Percentiles rank a stretch among this genome's conserved stretches.
These are phyloP conservation scores for Talaromyces trachyspermus DNA, from an alignment of 495 filamentous ascomycete species.

Conservation along the genomic window DNA sequence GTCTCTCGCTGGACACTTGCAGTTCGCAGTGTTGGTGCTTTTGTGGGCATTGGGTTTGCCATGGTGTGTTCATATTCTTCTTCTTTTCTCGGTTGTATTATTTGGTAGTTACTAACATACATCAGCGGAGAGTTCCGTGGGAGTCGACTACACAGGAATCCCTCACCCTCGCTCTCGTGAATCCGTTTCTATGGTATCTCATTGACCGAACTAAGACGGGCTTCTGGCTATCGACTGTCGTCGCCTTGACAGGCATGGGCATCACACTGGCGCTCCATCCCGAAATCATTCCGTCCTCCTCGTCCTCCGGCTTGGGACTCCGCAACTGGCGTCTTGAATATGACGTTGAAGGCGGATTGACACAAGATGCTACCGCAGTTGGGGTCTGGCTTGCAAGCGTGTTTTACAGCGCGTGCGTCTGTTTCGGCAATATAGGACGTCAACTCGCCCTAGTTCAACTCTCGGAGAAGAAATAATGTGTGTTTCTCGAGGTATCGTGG, in stretches of 20 bases:
- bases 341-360: conserved; percentile 48
- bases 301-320: conserved; percentile 34
- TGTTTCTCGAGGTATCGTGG: too few species aligned
- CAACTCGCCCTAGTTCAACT: conserved; percentile 49
- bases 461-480: neutral
- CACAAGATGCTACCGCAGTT: conserved; percentile 69
- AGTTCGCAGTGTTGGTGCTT: conserved; percentile 82
- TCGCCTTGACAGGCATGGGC: conserved; percentile 67
- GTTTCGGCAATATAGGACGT: conserved; percentile 92
- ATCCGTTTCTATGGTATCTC: conserved; percentile 92
- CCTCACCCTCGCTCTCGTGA: conserved; percentile 80
- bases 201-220: conserved; percentile 85
- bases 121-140: conserved; percentile 79
- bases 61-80: conserved; percentile 54
- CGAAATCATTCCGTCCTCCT: conserved; percentile 59
- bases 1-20: conserved; percentile 70
- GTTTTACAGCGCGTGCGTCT: conserved; percentile 87
- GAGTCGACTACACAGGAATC: conserved; percentile 90
- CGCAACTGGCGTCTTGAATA: conserved; percentile 19
- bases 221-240: conserved; percentile 62
- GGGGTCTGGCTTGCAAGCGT: conserved; percentile 86
- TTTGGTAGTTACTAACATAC: conserved; percentile 9
- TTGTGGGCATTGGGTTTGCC: conserved; percentile 93
- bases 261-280: conserved; percentile 66
- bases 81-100: conserved; percentile 6